Base-by-base conservation (phyloP, 2,329 filamentous ascomycete genomes). In the Fusarium liriodendri region DNA sequence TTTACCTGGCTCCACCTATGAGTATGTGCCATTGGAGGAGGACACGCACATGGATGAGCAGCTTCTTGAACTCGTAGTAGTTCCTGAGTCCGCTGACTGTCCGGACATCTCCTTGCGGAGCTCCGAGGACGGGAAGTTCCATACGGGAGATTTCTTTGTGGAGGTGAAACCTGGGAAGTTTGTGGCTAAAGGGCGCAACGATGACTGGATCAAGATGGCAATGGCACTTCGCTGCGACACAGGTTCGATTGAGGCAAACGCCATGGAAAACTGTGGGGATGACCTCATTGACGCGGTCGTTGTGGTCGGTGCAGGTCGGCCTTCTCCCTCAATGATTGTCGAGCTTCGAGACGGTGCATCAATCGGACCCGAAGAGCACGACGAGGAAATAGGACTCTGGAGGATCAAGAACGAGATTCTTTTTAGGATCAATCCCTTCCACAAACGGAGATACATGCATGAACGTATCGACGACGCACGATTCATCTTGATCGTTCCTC, bases 131-230 rank as follows among this genome's bases (percentile, higher is more conserved):
- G 82, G 52, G 22, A 75, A 72, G 25, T 78, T 76, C 9, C 71
- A 78, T 11, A 73, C 77, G 0, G 74, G 77, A 6, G 78, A 76
- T 9, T 60, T 79, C 22, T 79, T 80, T 18, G 64, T 72, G 3
- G 71, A 78, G 40, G 54, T 67, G 3, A 45, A n/a, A n/a, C 72
- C 76, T 5, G 75, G 76, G 0, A 40, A 64, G 20, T 78, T 73
- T n/a, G 0, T 74, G 2, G 58, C 62, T 2, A 70, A 67, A 5
- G 77, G 77, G 3, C 75, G 77, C 1, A 72, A 67, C 2, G 76
- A 78, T 11, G 69, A 76, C 20, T 78, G 77, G 76, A 78, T 78
- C 62, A 78, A 78, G 29, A 78, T 78, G 76, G 54, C 75, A 16
- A 50, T 37, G 5, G 66, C 74, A 1, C 47, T 73, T 10, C 55